Conservation (phyloP, 1,284 basidiomycete genomes). For the Bondarzewia mesenterica region DNA sequence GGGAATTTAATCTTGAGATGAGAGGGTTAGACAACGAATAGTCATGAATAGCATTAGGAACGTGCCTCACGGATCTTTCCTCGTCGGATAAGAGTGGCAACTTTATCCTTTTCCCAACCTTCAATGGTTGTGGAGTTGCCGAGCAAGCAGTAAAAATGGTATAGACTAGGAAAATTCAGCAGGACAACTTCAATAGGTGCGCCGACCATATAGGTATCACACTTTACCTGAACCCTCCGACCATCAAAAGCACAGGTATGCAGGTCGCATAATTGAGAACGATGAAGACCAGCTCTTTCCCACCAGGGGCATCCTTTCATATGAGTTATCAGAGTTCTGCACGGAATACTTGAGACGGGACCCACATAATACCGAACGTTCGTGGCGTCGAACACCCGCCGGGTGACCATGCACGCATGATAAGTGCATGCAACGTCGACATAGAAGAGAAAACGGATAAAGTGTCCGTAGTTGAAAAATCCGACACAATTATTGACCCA, state of each 20-base stretch:
- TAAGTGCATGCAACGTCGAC: slow-evolving; percentile 86
- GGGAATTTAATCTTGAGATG: slow-evolving; percentile 76
- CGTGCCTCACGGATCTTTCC: slow-evolving; percentile 80
- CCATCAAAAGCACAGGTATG: slow-evolving; percentile 77
- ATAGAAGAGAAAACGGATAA: slow-evolving; percentile 87
- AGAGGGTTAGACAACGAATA: slow-evolving; percentile 2
- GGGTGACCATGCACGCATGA: slow-evolving; percentile 72
- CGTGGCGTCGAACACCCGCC: slow-evolving; percentile 49
- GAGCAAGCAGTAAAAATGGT: slow-evolving; percentile 79
- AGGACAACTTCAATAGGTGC: neutral
- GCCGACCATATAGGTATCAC: slow-evolving; percentile 1
- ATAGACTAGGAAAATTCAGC: slow-evolving; percentile 44
- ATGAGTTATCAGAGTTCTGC: slow-evolving; percentile 2
- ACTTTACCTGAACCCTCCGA: slow-evolving; percentile 80
- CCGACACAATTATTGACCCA: slow-evolving; percentile 92
- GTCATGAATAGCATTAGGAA: too few relatives aligned
- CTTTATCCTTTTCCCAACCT: slow-evolving; percentile 96
- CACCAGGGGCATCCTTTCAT: slow-evolving; percentile 60
- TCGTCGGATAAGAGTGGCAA: slow-evolving; percentile 73
- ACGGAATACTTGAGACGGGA: slow-evolving; percentile 8
- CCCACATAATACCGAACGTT: slow-evolving; percentile 45
- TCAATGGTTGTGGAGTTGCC: slow-evolving; percentile 95
- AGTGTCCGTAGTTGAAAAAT: slow-evolving; percentile 84
- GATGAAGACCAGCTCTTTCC: slow-evolving; percentile 72
- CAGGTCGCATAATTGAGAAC: slow-evolving; percentile 85